phyloP scores from a whole-genome alignment of 306 rosid species.

The Fragaria nilgerrensis region DNA sequence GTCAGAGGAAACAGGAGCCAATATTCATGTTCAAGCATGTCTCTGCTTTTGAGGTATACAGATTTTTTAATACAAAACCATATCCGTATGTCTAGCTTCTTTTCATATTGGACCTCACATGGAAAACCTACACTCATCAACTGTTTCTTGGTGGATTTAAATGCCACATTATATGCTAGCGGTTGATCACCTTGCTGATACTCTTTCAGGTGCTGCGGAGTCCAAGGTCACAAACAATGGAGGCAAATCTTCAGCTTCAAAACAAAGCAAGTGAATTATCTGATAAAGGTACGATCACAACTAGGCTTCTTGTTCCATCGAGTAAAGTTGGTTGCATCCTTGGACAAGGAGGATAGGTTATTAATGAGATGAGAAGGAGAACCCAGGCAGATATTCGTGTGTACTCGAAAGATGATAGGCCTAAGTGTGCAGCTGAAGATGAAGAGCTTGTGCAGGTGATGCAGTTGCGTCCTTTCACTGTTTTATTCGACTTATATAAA shows the following conservation, averaged over 20 bases:
- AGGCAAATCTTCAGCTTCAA: conserved; percentile 40
- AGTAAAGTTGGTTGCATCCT: conserved; percentile 41
- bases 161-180: background rate
- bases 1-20: conserved; percentile 34
- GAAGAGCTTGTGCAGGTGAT: conserved; percentile 37
- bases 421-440: conserved; percentile 39
- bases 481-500: background rate
- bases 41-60: conserved; percentile 37
- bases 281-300: conserved; percentile 27
- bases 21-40: conserved; percentile 33
- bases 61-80: background rate
- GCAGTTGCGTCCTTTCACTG: conserved; percentile 13
- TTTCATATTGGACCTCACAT: background rate
- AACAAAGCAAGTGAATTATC: conserved; percentile 29
- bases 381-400: conserved; percentile 37
- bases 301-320: conserved; percentile 37
- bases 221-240: conserved; percentile 34
- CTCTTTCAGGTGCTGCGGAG: conserved; percentile 31
- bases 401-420: conserved; percentile 34
- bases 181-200: conserved; percentile 17
- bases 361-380: conserved; percentile 41
- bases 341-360: conserved; percentile 44
- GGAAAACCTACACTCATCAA: background rate
- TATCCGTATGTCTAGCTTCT: background rate
- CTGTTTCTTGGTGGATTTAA: background rate